These are phyloP conservation scores for Cystobasidium onofrii DNA, from an alignment of 768 basidiomycete genomes.

Conservation along the genomic window DNA sequence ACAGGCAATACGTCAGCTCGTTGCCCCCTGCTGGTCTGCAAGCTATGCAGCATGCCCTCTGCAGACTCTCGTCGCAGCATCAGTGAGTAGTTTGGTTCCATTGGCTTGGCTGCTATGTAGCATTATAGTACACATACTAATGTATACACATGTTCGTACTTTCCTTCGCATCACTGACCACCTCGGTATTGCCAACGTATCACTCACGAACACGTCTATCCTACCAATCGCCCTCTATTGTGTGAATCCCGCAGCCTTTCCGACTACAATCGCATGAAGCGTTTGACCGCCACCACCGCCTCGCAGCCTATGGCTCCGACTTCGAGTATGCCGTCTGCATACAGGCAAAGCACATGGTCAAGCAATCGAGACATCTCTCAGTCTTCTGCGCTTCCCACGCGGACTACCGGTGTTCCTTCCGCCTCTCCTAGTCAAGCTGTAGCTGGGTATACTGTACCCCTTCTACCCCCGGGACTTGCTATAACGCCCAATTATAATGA, in stretches of 20 bases:
- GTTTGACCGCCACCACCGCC: neutral
- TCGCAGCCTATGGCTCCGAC: slow-evolving; percentile 3
- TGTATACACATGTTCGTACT: too few species aligned
- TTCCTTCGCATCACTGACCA: too few species aligned
- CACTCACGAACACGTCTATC: too few species aligned
- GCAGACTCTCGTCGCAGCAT: slow-evolving; percentile 25
- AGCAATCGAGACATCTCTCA: neutral
- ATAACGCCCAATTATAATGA: too few species aligned
- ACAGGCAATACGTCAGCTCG: neutral
- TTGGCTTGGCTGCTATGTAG: neutral
- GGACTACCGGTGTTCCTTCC: neutral
- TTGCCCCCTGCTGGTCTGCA: neutral
- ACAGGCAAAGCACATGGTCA: neutral
- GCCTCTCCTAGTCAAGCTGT: neutral
- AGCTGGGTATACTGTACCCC: neutral
- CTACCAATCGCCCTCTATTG: too few species aligned
- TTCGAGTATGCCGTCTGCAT: neutral
- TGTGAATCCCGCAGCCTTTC: slow-evolving; percentile 3
- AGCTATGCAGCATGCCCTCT: slow-evolving; percentile 6
- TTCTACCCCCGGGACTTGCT: neutral
- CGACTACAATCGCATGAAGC: slow-evolving; percentile 28
- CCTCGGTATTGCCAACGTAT: too few species aligned
- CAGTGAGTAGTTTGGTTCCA: slow-evolving; percentile 9
- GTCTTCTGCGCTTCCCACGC: neutral
- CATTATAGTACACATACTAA: neutral